Evolutionary conservation across 345 rosid genomes (phyloP).

Genomic region (Pseudoturritis turrita): DNA sequence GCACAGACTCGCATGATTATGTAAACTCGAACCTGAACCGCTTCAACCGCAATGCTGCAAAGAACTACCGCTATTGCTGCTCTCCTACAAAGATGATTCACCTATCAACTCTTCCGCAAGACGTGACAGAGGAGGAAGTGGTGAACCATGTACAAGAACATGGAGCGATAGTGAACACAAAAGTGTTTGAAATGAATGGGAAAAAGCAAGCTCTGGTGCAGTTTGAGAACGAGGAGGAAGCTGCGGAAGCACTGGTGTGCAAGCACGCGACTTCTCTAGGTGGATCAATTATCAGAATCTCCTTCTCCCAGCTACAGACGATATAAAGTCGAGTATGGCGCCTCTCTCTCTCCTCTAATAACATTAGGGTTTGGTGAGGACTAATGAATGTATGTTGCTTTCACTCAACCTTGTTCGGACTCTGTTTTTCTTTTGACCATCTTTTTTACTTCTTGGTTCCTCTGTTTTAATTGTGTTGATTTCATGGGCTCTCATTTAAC

Average conservation of each 20-base stretch:
- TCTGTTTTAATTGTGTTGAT: constrained; percentile 9
- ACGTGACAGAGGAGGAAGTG: constrained; percentile 78
- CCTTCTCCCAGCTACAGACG: constrained; percentile 93
- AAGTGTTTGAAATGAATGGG: constrained; percentile 91
- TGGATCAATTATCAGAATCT: constrained; percentile 82
- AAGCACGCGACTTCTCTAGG: constrained; percentile 83
- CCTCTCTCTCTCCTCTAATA: constrained; percentile 1
- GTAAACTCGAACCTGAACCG: constrained; percentile 84
- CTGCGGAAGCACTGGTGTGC: constrained; percentile 87
- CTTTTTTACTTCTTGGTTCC: background rate
- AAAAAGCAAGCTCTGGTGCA: constrained; percentile 86
- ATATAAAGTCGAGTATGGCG: constrained; percentile 16
- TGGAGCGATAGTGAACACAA: constrained; percentile 58
- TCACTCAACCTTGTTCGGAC: background rate
- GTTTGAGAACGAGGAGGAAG: constrained; percentile 87
- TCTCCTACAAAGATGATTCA: constrained; percentile 97
- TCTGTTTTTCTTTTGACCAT: background rate
- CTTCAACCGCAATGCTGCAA: constrained; percentile 93
- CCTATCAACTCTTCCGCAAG: constrained; percentile 87
- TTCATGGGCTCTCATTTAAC: background rate
- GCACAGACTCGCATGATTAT: constrained; percentile 80
- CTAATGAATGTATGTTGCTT: constrained; percentile 25
- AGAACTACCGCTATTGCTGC: constrained; percentile 97
- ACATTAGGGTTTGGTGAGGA: constrained; percentile 28
- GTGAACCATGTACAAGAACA: constrained; percentile 70